phyloP scores from a whole-genome alignment of 2,329 filamentous ascomycete genomes.

The Amauroascus verrucosus region DNA sequence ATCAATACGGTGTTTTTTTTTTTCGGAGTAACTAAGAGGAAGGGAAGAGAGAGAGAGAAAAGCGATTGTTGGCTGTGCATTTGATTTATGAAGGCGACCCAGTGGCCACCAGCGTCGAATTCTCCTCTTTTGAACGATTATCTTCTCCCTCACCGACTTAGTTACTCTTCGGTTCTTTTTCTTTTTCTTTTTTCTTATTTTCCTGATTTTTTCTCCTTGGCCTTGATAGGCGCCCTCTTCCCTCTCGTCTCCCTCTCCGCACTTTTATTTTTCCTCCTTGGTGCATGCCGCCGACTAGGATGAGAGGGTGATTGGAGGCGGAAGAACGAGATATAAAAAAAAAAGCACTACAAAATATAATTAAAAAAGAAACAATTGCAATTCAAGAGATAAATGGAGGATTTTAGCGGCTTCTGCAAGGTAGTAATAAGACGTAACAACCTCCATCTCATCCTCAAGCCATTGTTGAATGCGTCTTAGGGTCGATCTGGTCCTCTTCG shows the following conservation, averaged over 20 bases:
- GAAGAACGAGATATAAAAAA: neutral
- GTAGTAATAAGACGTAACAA: slow-evolving; percentile 8
- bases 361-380: neutral
- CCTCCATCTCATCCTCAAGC: neutral
- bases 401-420: slow-evolving; percentile 11
- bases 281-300: neutral
- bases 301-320: slow-evolving; percentile 1
- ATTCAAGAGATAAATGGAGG: neutral
- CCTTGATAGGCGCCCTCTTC: neutral
- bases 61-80: no score
- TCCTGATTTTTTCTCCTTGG: neutral
- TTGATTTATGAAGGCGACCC: neutral
- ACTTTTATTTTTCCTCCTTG: neutral
- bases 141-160: slow-evolving; percentile 1
- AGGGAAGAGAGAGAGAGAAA: no score
- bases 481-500: neutral
- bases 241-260: neutral
- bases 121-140: neutral
- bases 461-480: neutral
- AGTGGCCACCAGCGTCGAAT: neutral
- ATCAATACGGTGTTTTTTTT: neutral
- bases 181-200: neutral
- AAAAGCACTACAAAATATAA: neutral
- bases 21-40: neutral
- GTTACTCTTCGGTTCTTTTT: neutral